Base-by-base conservation (phyloP, 139 green algal species). In the Picochlorum sp. region DNA sequence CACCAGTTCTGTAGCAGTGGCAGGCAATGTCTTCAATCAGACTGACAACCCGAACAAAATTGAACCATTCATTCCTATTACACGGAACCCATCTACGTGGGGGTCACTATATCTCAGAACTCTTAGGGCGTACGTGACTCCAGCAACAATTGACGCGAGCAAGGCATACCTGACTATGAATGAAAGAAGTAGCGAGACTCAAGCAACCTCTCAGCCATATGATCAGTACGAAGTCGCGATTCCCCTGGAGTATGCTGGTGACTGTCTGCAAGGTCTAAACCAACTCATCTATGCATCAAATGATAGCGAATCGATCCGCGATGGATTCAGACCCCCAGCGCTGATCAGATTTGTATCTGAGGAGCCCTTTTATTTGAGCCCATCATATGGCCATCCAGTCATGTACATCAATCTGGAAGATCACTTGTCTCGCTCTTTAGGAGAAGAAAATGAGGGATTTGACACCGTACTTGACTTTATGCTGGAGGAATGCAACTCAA, bases 351-450 rank as follows among this genome's bases (percentile, higher is more conserved):
- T 88, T 58, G 63, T 87, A 4, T 50, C 26, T 8, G 34, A 65
- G 21, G 85, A 90, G 49, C 68, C 78, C 3, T 74, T 77, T 24
- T 90, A 84, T 61, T 67, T 95, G n/a, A 69, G 71, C 37, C 52
- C 74, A 44, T 82, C 77, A 31, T n/a, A 62, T 45, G 56, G 24
- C 34, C 75, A 61, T 1, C 82, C 83, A 1, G 26, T 44, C 23
- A 81, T 95, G 63, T 92, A 81, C 70, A 67, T 96, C 61, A 95
- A 94, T 68, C 61, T 95, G 10, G 85, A 94, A 16, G 63, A 77
- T n/a, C 63, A 70, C 18, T 23, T 77, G 80, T 88, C 57, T n/a
- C 85, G n/a, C 82, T 77, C 68, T 77, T 23, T 10, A 0, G 57
- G 58, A 38, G 30, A 23, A 4, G 31, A 38, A 57, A 77, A 72